Base-by-base conservation (phyloP, 257 asterid genomes). In the Nicotiana attenuata region DNA sequence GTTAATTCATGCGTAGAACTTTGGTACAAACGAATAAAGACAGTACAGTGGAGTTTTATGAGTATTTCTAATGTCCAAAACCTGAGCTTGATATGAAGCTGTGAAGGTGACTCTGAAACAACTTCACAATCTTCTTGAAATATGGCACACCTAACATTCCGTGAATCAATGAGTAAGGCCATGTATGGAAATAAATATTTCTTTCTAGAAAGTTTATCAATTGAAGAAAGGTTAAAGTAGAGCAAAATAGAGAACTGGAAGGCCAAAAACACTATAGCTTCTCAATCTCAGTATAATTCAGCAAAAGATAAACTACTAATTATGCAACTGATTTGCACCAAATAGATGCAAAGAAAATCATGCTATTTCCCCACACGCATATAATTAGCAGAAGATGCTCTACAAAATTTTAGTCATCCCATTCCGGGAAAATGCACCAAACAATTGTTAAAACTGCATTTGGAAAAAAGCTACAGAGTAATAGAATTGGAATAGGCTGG, bases 111-210 rank as follows among this genome's bases (percentile, higher is more conserved):
- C 81, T 89, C 94, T 22, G 94, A 86, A 82, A 88, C 85, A 78
- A 93, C 87, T 87, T 85, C 81, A 89, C 97, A 94, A 85, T 96
- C 99, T 3, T 92, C 97, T 91, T 94, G 97, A 87, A 96, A 92
- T 90, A 96, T 96, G 76, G 99, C 97, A 81, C 94, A 89, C 97
- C 99, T 95, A 84, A 79, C 65, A 89, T 80, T 78, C 76, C 77
- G 82, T 76, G 65, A 81, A 86, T 75, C 82, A 82, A 75, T 83
- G 83, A 78, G 79, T 84, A 22, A 60, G 41, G 19, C 22, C 38
- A 35, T 28, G 59, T 41, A 52, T 47, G 65, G 28, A 68, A 45
- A 52, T n/a, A 33, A 17, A 68, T 17, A 45, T 17, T 7, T n/a
- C 76, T 16, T 17, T 20, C 15, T 5, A 67, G 7, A 31, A 10